Conservation (phyloP, 2,329 filamentous ascomycete species). For the Trichoderma afroharzianum region DNA sequence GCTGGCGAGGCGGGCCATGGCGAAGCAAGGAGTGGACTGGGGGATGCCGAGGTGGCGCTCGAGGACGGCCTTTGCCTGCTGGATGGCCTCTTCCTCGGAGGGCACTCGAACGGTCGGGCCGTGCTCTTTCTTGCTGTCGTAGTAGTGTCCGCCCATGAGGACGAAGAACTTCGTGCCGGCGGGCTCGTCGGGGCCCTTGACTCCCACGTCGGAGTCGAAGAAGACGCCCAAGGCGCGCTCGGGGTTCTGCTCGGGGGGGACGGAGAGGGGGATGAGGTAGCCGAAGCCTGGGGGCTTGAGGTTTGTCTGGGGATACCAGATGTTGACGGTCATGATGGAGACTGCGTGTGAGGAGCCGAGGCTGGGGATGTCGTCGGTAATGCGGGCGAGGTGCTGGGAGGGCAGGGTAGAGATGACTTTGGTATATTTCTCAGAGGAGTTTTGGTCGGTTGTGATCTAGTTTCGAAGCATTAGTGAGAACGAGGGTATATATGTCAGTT, state of each 20-base stretch:
- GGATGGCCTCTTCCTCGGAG: conserved; percentile 59
- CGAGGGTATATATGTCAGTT: neutral
- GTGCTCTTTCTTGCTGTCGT: conserved; percentile 47
- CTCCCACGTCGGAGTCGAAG: conserved; percentile 69
- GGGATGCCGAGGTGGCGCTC: conserved; percentile 71
- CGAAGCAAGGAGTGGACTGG: conserved; percentile 54
- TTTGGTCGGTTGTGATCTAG: conserved; percentile 22
- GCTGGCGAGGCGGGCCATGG: conserved; percentile 53
- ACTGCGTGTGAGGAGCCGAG: conserved; percentile 60
- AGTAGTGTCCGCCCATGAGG: conserved; percentile 93
- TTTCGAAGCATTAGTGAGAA: neutral
- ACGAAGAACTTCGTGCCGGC: conserved; percentile 83
- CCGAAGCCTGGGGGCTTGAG: conserved; percentile 74
- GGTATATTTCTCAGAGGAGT: conserved; percentile 38
- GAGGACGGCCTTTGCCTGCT: conserved; percentile 67
- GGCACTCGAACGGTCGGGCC: conserved; percentile 40
- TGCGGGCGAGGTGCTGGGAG: conserved; percentile 41
- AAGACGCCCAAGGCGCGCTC: conserved; percentile 86
- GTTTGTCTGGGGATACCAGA: conserved; percentile 69
- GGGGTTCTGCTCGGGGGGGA: conserved; percentile 69
- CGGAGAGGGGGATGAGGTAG: conserved; percentile 79
- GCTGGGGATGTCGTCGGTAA: conserved; percentile 42
- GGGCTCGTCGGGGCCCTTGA: conserved; percentile 49
- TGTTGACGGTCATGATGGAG: conserved; percentile 87
- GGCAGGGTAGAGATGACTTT: conserved; percentile 65